These are phyloP conservation scores for Canna indica DNA, from an alignment of 176 grass and related monocot genomes.

Conservation along the genomic window DNA sequence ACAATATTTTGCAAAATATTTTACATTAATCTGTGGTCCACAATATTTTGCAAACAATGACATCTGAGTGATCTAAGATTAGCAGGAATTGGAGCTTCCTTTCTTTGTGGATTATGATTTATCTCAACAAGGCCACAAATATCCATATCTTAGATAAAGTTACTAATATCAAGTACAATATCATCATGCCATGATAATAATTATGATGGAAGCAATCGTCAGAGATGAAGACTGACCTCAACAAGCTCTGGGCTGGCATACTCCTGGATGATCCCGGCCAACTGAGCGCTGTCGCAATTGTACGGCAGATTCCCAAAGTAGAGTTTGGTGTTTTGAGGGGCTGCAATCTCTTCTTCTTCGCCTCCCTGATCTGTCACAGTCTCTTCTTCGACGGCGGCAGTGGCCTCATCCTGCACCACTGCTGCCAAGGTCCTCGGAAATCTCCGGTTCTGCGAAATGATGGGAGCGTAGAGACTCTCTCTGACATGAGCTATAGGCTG, in stretches of 20 bases:
- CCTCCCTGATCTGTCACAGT: conserved; percentile 1
- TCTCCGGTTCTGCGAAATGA: background rate
- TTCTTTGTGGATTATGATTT: no score
- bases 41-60: no score
- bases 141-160: no score
- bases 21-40: no score
- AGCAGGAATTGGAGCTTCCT: no score
- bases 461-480: background rate
- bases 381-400: conserved; percentile 32
- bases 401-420: conserved; percentile 46
- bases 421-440: conserved; percentile 9
- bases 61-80: no score
- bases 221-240: no score
- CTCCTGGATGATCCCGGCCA: conserved; percentile 81
- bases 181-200: no score
- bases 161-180: no score
- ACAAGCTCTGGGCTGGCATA: conserved; percentile 81
- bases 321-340: conserved; percentile 41
- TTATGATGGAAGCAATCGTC: no score
- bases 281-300: conserved; percentile 83
- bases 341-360: background rate
- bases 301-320: conserved; percentile 95
- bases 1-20: no score
- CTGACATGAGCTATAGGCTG: background rate
- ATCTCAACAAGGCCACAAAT: no score